phyloP scores from a whole-genome alignment of 208 protist genomes.

The Acanthamoeba lenticulata region DNA sequence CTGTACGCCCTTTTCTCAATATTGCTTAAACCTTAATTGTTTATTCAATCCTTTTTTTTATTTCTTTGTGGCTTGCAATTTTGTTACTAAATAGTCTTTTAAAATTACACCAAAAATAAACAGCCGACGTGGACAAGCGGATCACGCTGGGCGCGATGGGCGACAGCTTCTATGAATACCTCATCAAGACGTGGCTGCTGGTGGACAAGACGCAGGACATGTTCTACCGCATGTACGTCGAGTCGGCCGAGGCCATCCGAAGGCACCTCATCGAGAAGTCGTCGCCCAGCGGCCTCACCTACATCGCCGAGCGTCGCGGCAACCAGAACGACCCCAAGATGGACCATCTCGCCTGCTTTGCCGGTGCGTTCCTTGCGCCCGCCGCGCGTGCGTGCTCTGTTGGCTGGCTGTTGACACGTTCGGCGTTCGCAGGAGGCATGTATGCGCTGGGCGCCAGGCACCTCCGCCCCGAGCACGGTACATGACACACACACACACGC shows the following conservation, averaged over 20 bases:
- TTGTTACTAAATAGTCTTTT: slow-evolving; percentile 14
- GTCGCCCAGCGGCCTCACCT: not conserved
- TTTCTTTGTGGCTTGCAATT: not conserved
- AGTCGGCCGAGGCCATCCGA: not conserved
- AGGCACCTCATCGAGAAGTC: not conserved
- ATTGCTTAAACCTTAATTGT: not conserved
- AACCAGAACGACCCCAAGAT: not conserved
- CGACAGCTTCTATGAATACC: slow-evolving; percentile 87
- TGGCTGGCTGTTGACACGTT: not conserved
- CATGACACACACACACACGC: no score
- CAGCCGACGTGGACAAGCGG: not conserved
- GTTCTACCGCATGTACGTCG: slow-evolving; percentile 52
- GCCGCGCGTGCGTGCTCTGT: not conserved
- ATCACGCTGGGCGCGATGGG: slow-evolving; percentile 76
- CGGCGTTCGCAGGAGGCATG: not conserved
- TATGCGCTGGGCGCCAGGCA: not conserved
- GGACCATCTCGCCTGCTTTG: slow-evolving; percentile 66
- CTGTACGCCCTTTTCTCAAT: not conserved
- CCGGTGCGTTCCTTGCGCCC: slow-evolving; percentile 8
- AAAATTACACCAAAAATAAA: not conserved
- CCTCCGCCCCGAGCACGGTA: not conserved
- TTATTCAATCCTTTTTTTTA: not conserved
- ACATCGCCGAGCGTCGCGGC: not conserved
- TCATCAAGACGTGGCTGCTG: slow-evolving; percentile 79
- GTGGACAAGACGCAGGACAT: not conserved